These are phyloP conservation scores for Podosphaera fusca DNA, from an alignment of 2,329 filamentous ascomycete genomes.

Conservation along the genomic window DNA sequence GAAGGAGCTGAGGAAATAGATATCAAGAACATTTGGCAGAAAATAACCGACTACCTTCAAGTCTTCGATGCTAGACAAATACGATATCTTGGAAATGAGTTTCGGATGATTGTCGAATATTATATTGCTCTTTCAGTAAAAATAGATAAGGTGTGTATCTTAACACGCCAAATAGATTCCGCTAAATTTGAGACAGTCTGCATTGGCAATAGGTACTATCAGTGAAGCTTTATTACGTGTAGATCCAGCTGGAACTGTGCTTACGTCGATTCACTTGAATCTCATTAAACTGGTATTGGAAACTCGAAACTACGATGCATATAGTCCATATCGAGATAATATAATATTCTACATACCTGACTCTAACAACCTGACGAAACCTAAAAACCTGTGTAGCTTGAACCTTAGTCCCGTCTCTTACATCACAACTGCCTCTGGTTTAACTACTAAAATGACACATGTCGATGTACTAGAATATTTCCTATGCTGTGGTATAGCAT, in stretches of 20 bases:
- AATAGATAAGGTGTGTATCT: slow-evolving; percentile 8
- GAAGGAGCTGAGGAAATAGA: slow-evolving; percentile 12
- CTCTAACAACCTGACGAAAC: slow-evolving; percentile 17
- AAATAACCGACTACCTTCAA: slow-evolving; percentile 18
- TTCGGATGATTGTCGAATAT: slow-evolving; percentile 22
- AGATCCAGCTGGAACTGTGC: slow-evolving; percentile 40
- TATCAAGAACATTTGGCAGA: slow-evolving; percentile 22
- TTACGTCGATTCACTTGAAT: slow-evolving; percentile 38
- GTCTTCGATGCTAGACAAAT: slow-evolving; percentile 30
- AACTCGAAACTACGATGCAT: slow-evolving; percentile 27
- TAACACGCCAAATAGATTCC: background rate
- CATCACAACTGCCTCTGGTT: slow-evolving; percentile 33
- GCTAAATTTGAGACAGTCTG: slow-evolving; percentile 6
- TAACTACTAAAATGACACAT: slow-evolving; percentile 30
- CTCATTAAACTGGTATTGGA: slow-evolving; percentile 34
- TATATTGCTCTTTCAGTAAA: slow-evolving; percentile 8
- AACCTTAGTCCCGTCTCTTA: slow-evolving; percentile 27
- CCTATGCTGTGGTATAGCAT: slow-evolving; percentile 38
- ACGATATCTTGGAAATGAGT: slow-evolving; percentile 27
- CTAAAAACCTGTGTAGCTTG: slow-evolving; percentile 23
- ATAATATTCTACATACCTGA: slow-evolving; percentile 42
- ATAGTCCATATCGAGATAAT: slow-evolving; percentile 37
- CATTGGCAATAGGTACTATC: slow-evolving; percentile 11
- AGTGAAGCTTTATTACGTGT: slow-evolving; percentile 33
- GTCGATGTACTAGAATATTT: slow-evolving; percentile 43